Evolutionary conservation across 192 early-diverging fungal genomes (phyloP).

Genomic region (Obelidium mucronatum): DNA sequence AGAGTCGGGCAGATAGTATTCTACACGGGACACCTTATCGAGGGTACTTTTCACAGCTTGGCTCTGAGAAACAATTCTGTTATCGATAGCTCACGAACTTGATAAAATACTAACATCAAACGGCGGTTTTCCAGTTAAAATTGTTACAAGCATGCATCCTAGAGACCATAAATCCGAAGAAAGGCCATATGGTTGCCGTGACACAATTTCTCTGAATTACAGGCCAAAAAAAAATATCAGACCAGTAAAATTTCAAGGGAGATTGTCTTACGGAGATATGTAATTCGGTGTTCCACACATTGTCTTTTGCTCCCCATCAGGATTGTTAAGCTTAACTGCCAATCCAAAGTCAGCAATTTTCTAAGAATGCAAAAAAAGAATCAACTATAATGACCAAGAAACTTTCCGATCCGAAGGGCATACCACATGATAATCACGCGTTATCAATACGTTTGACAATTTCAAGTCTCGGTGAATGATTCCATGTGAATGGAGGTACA

Average conservation of each 20-base stretch:
- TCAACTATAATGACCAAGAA: background rate
- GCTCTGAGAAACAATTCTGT: conserved; percentile 44
- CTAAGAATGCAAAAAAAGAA: conserved; percentile 34
- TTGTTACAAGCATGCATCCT: conserved; percentile 76
- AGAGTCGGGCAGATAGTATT: conserved; percentile 61
- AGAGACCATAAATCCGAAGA: conserved; percentile 80
- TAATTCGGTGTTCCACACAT: conserved; percentile 85
- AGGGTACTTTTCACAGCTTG: conserved; percentile 59
- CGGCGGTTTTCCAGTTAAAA: conserved; percentile 75
- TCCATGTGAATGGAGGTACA: conserved; percentile 68
- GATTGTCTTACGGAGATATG: conserved; percentile 70
- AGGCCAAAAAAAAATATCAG: background rate
- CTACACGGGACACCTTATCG: conserved; percentile 59
- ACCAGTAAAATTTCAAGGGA: conserved; percentile 20
- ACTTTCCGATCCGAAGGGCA: background rate
- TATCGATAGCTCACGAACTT: too few relatives aligned
- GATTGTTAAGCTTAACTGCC: conserved; percentile 59
- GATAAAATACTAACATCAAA: conserved; percentile 60
- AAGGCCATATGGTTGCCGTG: conserved; percentile 73
- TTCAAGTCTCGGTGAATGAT: conserved; percentile 83
- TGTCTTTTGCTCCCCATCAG: conserved; percentile 69
- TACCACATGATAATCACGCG: conserved; percentile 56
- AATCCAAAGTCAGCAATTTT: conserved; percentile 84
- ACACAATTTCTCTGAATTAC: conserved; percentile 72
- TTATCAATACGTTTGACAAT: conserved; percentile 75